Base-by-base conservation (phyloP, 106 monocot species). In the Dendrobium nobile region DNA sequence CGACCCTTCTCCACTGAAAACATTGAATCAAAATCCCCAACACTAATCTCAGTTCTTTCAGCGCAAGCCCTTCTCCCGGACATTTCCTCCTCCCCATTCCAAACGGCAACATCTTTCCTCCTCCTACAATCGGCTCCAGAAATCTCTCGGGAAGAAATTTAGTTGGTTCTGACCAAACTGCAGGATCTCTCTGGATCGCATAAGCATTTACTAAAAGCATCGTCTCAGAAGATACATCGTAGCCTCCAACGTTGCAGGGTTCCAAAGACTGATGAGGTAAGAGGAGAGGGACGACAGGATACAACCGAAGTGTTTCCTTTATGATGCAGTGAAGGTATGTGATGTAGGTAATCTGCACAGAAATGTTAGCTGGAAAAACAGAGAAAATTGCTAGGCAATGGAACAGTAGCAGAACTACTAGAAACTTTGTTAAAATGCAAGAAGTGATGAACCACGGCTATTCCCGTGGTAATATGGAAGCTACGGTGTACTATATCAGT, bases 121-220 rank as follows among this genome's bases (percentile, higher is more conserved):
- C 26, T 24, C 41, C 40, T 13, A 19, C 17, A 11, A 13, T 10
- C 9, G 13, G 44, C 6, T 80, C 26, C 10, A 11, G 51, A 42
- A 79, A 84, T 41, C 79, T 84, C 43, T 84, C 83, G 1, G 83
- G 78, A 55, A 54, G 4, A 27, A 79, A 84, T 41, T 84, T 42
- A 0, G 4, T 11, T 4, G 79, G 56, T 8, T 79, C 61, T 11
- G 11, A 42, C 74, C 79, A 84, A 0, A 47, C 18, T 44, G 44
- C 24, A 2, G 72, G 55, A 26, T 79, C 79, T 16, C 84, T 79
- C 0, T 84, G 84, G 3, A 84, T 84, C 16, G 45, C 48, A 28
- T 79, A 79, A 7, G 59, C 79, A 61, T 79, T 84, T 9, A 84
- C 84, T 8, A 84, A 24, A 8, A 84, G 73, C 72, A 79, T 84